Percentiles rank a stretch among this genome's conserved stretches.
Conservation (phyloP, 192 early-diverging fungal species). For the Coemansia guatemalensis region DNA sequence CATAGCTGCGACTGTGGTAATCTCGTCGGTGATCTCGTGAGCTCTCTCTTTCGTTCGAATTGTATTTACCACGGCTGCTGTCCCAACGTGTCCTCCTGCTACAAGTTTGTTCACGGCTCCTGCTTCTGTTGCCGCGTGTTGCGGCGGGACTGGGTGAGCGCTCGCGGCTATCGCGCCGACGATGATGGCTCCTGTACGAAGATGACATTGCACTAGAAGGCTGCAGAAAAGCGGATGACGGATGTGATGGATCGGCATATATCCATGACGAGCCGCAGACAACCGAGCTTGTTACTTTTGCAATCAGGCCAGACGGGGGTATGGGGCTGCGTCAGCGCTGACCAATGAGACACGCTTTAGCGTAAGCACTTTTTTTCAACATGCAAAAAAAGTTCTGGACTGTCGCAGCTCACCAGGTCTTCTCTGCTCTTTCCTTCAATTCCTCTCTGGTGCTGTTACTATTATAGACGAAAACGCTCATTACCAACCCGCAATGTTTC, state of each 20-base stretch:
- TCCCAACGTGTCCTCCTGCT: neutral
- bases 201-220: neutral
- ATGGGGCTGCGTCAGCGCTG: constrained; percentile 1
- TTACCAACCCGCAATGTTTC: constrained; percentile 27
- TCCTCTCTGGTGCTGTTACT: constrained; percentile 5
- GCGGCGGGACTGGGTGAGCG: neutral
- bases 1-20: neutral
- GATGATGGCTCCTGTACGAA: neutral
- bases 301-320: neutral
- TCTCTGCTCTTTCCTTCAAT: constrained; percentile 1
- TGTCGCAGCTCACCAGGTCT: neutral
- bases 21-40: neutral
- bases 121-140: neutral
- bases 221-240: neutral
- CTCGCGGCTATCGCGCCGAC: neutral
- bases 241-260: no score
- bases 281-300: neutral
- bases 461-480: neutral
- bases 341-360: neutral
- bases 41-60: neutral
- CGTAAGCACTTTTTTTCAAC: neutral
- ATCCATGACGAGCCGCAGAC: no score
- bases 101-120: constrained; percentile 1
- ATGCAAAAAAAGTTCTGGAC: neutral
- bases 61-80: constrained; percentile 1